phyloP scores from a whole-genome alignment of 1,139 yeast genomes.

The Debaryomycetaceae sp. region DNA sequence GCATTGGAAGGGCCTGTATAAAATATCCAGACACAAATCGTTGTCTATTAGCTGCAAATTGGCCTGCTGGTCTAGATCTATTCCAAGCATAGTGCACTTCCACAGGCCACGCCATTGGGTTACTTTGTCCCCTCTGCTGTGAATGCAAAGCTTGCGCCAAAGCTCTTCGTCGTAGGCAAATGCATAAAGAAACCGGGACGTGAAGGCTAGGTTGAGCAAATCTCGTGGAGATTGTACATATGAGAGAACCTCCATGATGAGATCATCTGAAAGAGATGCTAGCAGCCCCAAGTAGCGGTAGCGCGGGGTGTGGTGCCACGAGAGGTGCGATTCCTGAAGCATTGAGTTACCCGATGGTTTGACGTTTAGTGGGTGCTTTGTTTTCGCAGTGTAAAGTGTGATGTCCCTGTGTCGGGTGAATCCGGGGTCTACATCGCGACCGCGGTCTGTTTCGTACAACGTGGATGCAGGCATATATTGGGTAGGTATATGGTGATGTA shows the following conservation, averaged over 20 bases:
- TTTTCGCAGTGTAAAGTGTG: constrained; percentile 19
- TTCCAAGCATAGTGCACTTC: constrained; percentile 56
- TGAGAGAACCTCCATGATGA: constrained; percentile 43
- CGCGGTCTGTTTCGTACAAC: constrained; percentile 1
- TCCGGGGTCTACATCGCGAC: constrained; percentile 9
- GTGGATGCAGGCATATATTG: not conserved
- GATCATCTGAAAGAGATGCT: constrained; percentile 53
- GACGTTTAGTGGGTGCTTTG: constrained; percentile 68
- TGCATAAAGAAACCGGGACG: constrained; percentile 69
- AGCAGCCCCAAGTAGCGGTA: constrained; percentile 55
- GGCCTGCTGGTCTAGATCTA: constrained; percentile 32
- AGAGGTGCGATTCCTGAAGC: constrained; percentile 19
- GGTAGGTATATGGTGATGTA: constrained; percentile 13
- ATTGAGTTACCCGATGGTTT: constrained; percentile 67
- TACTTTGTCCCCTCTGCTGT: constrained; percentile 12
- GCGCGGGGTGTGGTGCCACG: too few relatives aligned
- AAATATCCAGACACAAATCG: constrained; percentile 48
- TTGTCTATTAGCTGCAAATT: constrained; percentile 34
- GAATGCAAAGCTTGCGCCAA: constrained; percentile 62
- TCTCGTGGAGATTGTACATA: constrained; percentile 42
- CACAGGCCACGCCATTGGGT: constrained; percentile 71
- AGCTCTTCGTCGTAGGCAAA: constrained; percentile 69
- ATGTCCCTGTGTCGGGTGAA: constrained; percentile 19
- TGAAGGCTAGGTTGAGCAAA: constrained; percentile 47
- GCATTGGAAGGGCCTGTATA: constrained; percentile 79